Evolutionary conservation across 129 eudicot genomes (phyloP).

Genomic region (Helichrysum umbraculigerum): DNA sequence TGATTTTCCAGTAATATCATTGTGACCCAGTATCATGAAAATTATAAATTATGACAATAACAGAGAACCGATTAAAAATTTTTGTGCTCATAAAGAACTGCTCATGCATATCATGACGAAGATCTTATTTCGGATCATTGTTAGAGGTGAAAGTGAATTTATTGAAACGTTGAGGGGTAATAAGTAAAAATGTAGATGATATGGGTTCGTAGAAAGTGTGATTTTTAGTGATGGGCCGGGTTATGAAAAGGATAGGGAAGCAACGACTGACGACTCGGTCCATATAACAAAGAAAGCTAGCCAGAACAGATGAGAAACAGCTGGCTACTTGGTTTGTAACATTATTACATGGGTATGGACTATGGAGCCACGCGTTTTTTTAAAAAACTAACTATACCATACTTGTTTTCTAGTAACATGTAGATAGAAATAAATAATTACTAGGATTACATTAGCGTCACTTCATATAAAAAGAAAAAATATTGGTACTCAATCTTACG

Average conservation of each 20-base stretch:
- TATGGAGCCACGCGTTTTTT: constrained; percentile 24
- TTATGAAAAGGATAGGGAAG: constrained; percentile 28
- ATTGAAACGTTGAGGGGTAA: too few species aligned
- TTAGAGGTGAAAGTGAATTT: too few species aligned
- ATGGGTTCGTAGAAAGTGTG: constrained; percentile 15
- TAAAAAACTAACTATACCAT: neutral
- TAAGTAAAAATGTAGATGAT: too few species aligned
- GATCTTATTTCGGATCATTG: too few species aligned
- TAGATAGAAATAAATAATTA: too few species aligned
- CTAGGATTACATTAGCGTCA: neutral
- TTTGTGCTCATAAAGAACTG: too few species aligned
- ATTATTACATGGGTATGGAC: constrained; percentile 5
- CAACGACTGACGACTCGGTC: constrained; percentile 33
- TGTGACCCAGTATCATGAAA: too few species aligned
- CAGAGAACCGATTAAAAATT: too few species aligned
- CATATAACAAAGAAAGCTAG: constrained; percentile 15
- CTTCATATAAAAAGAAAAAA: too few species aligned
- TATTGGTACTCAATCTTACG: neutral
- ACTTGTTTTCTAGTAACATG: neutral
- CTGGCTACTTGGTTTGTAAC: constrained; percentile 21
- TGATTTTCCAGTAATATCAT: too few species aligned
- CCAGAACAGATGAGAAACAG: constrained; percentile 34
- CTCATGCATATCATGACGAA: too few species aligned
- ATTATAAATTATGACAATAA: too few species aligned
- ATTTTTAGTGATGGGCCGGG: constrained; percentile 9